Percentiles rank a stretch among this genome's conserved stretches.
phyloP scores from a whole-genome alignment of 108 stramenopile genomes.

The Cafeteria roenbergensis region DNA sequence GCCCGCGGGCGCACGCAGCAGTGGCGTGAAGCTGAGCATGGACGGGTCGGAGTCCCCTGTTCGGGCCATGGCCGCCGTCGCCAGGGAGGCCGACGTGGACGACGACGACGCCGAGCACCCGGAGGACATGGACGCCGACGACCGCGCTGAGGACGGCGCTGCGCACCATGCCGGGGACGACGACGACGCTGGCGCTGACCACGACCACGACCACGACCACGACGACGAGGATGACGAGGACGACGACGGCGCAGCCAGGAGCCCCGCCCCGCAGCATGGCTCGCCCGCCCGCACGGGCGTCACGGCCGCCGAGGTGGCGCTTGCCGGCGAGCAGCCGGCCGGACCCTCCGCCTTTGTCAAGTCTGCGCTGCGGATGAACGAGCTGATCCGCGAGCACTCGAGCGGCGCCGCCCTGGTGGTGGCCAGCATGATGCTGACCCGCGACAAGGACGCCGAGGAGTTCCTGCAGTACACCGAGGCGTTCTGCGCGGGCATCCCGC shows the following conservation, averaged over 20 bases:
- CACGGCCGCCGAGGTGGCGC: not conserved
- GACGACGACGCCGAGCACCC: no score
- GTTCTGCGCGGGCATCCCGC: slow-evolving; percentile 34
- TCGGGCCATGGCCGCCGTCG: no score
- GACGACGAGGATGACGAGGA: not conserved
- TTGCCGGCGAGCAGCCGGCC: slow-evolving; percentile 20
- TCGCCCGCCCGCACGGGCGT: no score
- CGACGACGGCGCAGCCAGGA: slow-evolving; percentile 3
- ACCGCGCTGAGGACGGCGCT: no score
- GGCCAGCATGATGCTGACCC: slow-evolving; percentile 57
- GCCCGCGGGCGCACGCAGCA: no score
- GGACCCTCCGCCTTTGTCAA: no score
- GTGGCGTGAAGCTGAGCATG: no score
- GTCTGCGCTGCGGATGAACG: slow-evolving; percentile 42
- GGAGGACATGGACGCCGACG: no score
- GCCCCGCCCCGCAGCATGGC: not conserved
- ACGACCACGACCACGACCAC: not conserved
- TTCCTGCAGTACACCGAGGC: slow-evolving; percentile 48
- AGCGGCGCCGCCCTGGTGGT: slow-evolving; percentile 48
- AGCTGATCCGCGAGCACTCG: slow-evolving; percentile 39
- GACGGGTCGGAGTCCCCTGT: no score
- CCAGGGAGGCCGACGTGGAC: no score
- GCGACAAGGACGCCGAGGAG: slow-evolving; percentile 29
- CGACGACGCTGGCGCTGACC: no score
- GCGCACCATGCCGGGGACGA: no score